Evolutionary conservation across 176 grass and related monocot genomes (phyloP).

Genomic region (Carex cristatella): DNA sequence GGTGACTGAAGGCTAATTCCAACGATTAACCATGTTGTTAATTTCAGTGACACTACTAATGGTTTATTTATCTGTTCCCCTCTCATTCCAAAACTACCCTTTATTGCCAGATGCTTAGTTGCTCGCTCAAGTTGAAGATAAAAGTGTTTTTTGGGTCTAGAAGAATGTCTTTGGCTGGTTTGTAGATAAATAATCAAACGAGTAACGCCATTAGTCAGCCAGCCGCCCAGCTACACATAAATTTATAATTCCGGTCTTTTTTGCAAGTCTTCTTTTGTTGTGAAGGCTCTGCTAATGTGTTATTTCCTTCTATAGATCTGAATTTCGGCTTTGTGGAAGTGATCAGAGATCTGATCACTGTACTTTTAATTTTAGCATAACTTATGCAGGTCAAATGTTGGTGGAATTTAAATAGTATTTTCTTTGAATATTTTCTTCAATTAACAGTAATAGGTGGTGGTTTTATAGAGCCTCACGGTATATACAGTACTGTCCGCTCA

Average conservation of each 20-base stretch:
- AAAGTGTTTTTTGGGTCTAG: neutral
- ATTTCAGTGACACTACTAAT: slow-evolving; percentile 10
- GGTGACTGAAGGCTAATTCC: neutral
- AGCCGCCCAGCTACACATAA: neutral
- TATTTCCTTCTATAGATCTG: neutral
- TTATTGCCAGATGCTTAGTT: neutral
- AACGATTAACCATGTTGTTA: neutral
- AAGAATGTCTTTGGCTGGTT: neutral
- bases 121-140: neutral
- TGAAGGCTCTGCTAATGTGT: neutral
- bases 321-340: neutral
- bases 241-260: neutral
- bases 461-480: neutral
- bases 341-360: neutral
- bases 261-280: neutral
- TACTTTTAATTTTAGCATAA: neutral
- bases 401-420: neutral
- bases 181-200: slow-evolving; percentile 11
- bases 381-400: neutral
- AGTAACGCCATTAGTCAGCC: neutral
- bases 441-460: neutral
- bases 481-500: neutral
- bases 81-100: neutral
- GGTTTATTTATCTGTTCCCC: neutral
- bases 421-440: neutral